Evolutionary conservation across 2,329 filamentous ascomycete species (phyloP), one percentile per base, ranked within the genome.

Genomic region (Nemania diffusa): DNA sequence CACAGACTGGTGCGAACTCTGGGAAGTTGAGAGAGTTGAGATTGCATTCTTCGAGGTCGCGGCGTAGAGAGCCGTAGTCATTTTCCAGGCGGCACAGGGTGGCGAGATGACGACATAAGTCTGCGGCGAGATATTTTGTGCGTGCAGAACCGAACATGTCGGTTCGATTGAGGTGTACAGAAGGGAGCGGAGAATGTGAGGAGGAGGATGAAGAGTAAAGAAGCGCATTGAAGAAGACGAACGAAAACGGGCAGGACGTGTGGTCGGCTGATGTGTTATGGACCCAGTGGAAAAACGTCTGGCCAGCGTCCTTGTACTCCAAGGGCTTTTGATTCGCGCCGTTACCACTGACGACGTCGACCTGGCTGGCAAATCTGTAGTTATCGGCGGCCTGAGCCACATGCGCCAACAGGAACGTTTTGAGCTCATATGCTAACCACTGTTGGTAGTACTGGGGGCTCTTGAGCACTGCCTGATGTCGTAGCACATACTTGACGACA

Each of bases 1-100:
- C n/a, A n/a, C n/a, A n/a, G n/a, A n/a, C n/a, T n/a, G n/a, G n/a
- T n/a, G n/a, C n/a, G n/a, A n/a, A 76, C 51, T 78, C 76, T 0
- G 74, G 50, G 51, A 79, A 79, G 29, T 79, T 71, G 7, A 78
- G 42, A 4, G 73, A 76, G 65, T 79, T 79, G 2, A 80, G 61
- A 22, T 78, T 79, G 0, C 58, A 27, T 61, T 81, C 80, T 2
- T 62, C 69, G 0, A 7, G n/a, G 57, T 79, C 77, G 0, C 77
- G 72, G 1, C 37, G 50, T 0, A 73, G 9, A 1, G 76, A 79
- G 1, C 78, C 78, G 29, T 73, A 75, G 69, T 80, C 78, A 40
- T 81, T 79, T 58, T 80, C 79, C 69, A 74, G 72, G 32, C 70
- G 74, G 62, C 71, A 78, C 69, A 76, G 65, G 48, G 68, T 70